phyloP scores from a whole-genome alignment of 495 filamentous ascomycete species.

The Mytilinidion resinicola region DNA sequence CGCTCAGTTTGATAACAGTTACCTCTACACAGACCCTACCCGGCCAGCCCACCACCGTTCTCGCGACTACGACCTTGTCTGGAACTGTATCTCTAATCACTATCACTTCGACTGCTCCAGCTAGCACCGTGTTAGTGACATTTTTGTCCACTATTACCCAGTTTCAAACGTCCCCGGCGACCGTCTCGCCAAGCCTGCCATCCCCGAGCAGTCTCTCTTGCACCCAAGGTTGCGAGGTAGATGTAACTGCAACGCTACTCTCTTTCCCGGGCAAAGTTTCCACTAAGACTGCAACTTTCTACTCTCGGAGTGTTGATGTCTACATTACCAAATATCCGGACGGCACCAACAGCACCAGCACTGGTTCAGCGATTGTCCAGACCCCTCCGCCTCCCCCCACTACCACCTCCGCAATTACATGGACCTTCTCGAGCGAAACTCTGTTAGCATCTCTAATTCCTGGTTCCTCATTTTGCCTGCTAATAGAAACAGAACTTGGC shows the following conservation, averaged over 20 bases:
- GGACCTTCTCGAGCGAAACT: constrained; percentile 11
- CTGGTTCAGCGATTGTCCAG: not conserved
- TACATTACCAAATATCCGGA: constrained; percentile 5
- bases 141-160: not conserved
- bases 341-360: not conserved
- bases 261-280: constrained; percentile 18
- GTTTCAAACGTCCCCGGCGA: not conserved
- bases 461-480: not conserved
- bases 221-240: constrained; percentile 15
- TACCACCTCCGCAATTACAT: constrained; percentile 10
- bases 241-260: constrained; percentile 16
- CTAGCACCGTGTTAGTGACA: not conserved
- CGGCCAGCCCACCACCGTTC: not conserved
- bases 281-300: constrained; percentile 6
- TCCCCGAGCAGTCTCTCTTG: constrained; percentile 5
- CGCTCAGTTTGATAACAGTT: not conserved
- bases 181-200: not conserved
- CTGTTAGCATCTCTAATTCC: constrained; percentile 3
- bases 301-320: constrained; percentile 9
- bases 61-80: not conserved
- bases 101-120: not conserved
- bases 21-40: not conserved
- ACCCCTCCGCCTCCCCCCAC: not conserved
- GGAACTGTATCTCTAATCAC: not conserved
- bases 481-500: constrained; percentile 13